A percentile compares a stretch with the other conserved stretches of the same genome.
These are phyloP conservation scores for Eruca vesicaria DNA, from an alignment of 441 rosid species.

Conservation along the genomic window DNA sequence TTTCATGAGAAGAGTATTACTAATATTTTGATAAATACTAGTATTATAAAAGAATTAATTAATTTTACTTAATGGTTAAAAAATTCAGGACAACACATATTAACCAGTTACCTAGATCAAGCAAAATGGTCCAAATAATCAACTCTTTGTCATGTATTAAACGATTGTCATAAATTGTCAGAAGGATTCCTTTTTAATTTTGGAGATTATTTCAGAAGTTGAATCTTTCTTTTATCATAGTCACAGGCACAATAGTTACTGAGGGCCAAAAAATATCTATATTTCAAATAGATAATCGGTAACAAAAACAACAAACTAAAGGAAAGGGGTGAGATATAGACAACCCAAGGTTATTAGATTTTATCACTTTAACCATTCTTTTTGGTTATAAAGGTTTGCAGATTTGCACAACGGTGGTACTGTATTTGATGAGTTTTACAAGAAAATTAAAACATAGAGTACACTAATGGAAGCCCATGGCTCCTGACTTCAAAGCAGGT, in stretches of 20 bases:
- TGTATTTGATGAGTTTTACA: conserved; percentile 18
- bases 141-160: neutral
- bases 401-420: conserved; percentile 19
- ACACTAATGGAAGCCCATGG: conserved; percentile 46
- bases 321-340: conserved; percentile 24
- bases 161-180: neutral
- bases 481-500: conserved; percentile 27
- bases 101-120: neutral
- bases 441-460: neutral
- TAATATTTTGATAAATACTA: neutral
- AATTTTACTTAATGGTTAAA: neutral
- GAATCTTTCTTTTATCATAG: neutral
- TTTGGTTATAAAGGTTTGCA: neutral
- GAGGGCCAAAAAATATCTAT: neutral
- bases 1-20: neutral
- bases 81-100: neutral
- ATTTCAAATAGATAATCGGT: neutral
- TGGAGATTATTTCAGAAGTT: neutral
- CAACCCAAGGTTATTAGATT: conserved; percentile 26
- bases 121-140: neutral
- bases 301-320: neutral
- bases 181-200: neutral
- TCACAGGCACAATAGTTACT: neutral
- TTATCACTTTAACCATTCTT: conserved; percentile 13
- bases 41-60: neutral